phyloP scores from a whole-genome alignment of 441 rosid species.

The Adansonia gregorii region DNA sequence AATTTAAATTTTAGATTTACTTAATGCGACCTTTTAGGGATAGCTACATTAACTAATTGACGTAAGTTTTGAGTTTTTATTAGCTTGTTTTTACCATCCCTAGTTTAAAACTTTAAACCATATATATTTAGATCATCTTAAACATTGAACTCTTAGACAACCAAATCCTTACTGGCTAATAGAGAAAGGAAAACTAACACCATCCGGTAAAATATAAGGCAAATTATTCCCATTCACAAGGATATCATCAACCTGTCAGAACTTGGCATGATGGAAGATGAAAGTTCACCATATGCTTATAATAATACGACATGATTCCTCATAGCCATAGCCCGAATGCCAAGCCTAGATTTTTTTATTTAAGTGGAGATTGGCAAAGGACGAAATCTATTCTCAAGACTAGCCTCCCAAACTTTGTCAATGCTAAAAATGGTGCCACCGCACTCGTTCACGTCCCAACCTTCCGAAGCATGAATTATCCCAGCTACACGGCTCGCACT shows the following conservation, averaged over 20 bases:
- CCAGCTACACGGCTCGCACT: slow-evolving; percentile 61
- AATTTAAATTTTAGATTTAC: too few relatives aligned
- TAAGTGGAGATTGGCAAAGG: slow-evolving; percentile 34
- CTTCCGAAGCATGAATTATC: slow-evolving; percentile 57
- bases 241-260: neutral
- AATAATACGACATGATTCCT: neutral
- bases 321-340: neutral
- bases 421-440: slow-evolving; percentile 40
- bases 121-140: neutral
- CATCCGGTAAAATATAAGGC: neutral
- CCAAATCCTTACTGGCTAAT: neutral
- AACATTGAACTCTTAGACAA: slow-evolving; percentile 1
- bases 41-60: too few relatives aligned
- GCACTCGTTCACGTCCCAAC: slow-evolving; percentile 53
- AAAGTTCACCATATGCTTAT: too few relatives aligned
- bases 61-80: neutral
- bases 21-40: too few relatives aligned
- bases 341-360: neutral
- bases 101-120: neutral
- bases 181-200: neutral
- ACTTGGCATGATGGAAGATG: neutral
- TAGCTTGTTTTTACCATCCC: neutral
- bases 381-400: slow-evolving; percentile 55
- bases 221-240: slow-evolving; percentile 3
- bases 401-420: slow-evolving; percentile 55